phyloP scores from a whole-genome alignment of 1,139 yeast species.

The Saccharomyces hybrid region DNA sequence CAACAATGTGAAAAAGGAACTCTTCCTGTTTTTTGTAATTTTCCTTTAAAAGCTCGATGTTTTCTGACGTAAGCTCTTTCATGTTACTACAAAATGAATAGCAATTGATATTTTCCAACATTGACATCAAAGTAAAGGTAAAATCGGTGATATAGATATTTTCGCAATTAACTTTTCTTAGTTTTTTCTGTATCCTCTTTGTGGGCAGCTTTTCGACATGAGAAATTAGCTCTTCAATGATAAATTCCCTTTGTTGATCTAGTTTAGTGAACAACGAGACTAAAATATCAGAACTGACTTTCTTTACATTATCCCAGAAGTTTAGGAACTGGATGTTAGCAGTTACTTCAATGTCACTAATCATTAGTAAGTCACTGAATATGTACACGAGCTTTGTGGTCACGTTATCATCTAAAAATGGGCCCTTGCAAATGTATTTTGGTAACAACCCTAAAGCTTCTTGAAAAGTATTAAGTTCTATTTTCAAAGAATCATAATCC shows the following conservation, averaged over 20 bases:
- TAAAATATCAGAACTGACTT: constrained; percentile 36
- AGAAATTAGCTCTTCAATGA: constrained; percentile 52
- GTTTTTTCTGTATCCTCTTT: constrained; percentile 31
- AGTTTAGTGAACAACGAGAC: constrained; percentile 40
- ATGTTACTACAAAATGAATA: constrained; percentile 8
- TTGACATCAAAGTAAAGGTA: constrained; percentile 20
- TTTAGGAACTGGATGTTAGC: constrained; percentile 13
- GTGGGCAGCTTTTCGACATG: constrained; percentile 44
- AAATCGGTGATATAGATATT: constrained; percentile 22
- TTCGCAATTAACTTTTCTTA: constrained; percentile 16
- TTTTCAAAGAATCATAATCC: constrained; percentile 4
- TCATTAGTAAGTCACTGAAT: constrained; percentile 27
- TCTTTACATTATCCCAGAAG: constrained; percentile 24
- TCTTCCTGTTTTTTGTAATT: constrained; percentile 9
- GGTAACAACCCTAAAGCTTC: constrained; percentile 19
- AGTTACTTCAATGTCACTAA: constrained; percentile 15
- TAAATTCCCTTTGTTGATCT: constrained; percentile 48
- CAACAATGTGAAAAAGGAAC: constrained; percentile 19
- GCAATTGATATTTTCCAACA: constrained; percentile 22
- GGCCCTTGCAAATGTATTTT: constrained; percentile 16
- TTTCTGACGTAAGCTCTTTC: constrained; percentile 2
- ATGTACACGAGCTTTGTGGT: constrained; percentile 24
- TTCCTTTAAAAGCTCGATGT: not conserved
- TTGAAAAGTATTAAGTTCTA: constrained; percentile 7
- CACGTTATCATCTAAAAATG: constrained; percentile 27